These are phyloP conservation scores for Naganishia friedmannii DNA, from an alignment of 768 basidiomycete species.

Conservation along the genomic window DNA sequence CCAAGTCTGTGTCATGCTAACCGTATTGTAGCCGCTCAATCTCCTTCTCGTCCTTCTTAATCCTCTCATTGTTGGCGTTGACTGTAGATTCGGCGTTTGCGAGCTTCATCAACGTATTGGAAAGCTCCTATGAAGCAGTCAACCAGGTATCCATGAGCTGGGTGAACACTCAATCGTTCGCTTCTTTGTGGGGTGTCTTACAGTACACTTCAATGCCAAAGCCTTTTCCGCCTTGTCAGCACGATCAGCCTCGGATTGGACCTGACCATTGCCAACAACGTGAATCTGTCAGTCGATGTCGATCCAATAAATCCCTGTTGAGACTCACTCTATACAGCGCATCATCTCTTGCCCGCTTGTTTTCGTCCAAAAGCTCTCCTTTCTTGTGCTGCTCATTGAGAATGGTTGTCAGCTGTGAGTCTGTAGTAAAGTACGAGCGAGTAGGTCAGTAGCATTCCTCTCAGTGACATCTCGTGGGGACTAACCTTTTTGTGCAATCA, in stretches of 20 bases:
- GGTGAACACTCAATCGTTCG: background rate
- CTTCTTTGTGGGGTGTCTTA: constrained; percentile 17
- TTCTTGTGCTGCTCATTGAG: constrained; percentile 46
- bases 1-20: constrained; percentile 19
- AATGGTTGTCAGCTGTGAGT: constrained; percentile 33
- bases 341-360: constrained; percentile 36
- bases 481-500: constrained; percentile 47
- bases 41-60: constrained; percentile 44
- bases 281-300: background rate
- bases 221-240: constrained; percentile 37
- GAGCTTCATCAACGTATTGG: constrained; percentile 38
- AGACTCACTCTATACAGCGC: constrained; percentile 41
- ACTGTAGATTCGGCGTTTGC: constrained; percentile 46
- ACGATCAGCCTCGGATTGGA: constrained; percentile 41
- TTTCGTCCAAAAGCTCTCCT: constrained; percentile 39
- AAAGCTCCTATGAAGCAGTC: constrained; percentile 41
- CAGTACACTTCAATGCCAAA: constrained; percentile 32
- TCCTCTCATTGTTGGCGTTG: constrained; percentile 34
- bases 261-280: constrained; percentile 29
- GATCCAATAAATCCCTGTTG: background rate
- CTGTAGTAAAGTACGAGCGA: background rate
- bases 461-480: background rate
- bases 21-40: constrained; percentile 43
- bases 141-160: background rate
- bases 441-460: background rate